Percentiles rank a stretch among this genome's conserved stretches.
Conservation (phyloP, 345 rosid genomes). For the Garcia nutans region DNA sequence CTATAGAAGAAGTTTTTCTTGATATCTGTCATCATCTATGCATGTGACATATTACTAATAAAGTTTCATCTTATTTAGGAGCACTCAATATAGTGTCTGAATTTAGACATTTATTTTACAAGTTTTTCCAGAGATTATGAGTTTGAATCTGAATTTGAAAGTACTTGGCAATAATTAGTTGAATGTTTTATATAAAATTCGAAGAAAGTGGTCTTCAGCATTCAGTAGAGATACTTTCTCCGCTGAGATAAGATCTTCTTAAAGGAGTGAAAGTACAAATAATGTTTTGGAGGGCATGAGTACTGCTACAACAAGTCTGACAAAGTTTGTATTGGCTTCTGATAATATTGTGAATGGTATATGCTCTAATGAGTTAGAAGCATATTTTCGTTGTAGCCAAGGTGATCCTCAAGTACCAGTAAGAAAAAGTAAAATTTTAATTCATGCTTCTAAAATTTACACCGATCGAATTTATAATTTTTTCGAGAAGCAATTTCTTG, state of each 20-base stretch:
- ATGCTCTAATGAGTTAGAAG: too few species aligned
- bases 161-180: not conserved
- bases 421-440: too few species aligned
- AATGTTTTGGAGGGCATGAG: not conserved
- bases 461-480: too few species aligned
- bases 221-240: not conserved
- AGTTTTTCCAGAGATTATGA: not conserved
- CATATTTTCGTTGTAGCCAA: too few species aligned
- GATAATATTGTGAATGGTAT: not conserved
- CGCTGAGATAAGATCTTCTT: not conserved
- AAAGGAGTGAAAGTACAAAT: not conserved
- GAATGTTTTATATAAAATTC: not conserved
- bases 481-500: too few species aligned
- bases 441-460: too few species aligned
- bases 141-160: not conserved
- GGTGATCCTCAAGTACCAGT: too few species aligned
- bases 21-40: too few species aligned
- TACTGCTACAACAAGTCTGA: not conserved
- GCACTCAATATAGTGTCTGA: too few species aligned
- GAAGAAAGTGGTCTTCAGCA: not conserved
- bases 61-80: too few species aligned
- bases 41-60: too few species aligned
- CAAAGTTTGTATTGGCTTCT: not conserved
- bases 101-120: not conserved
- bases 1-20: too few species aligned